These are phyloP conservation scores for Hyphopichia pseudoburtonii DNA, from an alignment of 1,139 yeast species.

Conservation along the genomic window DNA sequence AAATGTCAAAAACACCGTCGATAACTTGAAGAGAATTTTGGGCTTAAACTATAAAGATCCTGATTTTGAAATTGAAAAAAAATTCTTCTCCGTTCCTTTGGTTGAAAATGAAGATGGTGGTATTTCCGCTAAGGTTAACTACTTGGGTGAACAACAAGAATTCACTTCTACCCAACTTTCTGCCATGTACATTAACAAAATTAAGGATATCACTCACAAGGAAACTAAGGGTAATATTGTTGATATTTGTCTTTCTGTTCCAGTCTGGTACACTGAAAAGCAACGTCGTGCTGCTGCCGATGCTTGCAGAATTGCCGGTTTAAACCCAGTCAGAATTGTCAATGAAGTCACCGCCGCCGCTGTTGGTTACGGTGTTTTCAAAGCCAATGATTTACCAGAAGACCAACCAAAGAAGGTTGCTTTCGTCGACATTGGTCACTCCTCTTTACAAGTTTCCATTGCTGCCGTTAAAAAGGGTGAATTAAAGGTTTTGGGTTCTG, in stretches of 20 bases:
- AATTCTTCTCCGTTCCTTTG: constrained; percentile 66
- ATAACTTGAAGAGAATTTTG: constrained; percentile 86
- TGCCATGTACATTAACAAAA: constrained; percentile 92
- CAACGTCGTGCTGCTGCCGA: constrained; percentile 97
- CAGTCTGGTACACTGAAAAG: constrained; percentile 94
- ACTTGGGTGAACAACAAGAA: constrained; percentile 72
- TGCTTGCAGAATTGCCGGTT: constrained; percentile 93
- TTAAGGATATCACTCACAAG: constrained; percentile 73
- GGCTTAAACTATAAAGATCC: constrained; percentile 79
- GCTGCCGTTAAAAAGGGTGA: constrained; percentile 96
- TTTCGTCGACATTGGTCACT: constrained; percentile 95
- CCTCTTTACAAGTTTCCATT: constrained; percentile 87
- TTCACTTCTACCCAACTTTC: constrained; percentile 88
- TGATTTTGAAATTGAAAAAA: constrained; percentile 72
- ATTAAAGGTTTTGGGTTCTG: constrained; percentile 87
- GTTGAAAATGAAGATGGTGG: constrained; percentile 70
- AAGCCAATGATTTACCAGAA: constrained; percentile 90
- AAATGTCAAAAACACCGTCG: constrained; percentile 93
- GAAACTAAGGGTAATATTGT: constrained; percentile 81
- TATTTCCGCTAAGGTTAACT: constrained; percentile 83
- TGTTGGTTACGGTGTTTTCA: constrained; percentile 98
- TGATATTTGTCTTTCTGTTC: constrained; percentile 93
- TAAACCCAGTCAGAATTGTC: constrained; percentile 96
- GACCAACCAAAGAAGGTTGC: constrained; percentile 89
- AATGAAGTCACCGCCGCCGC: constrained; percentile 99